Evolutionary conservation across 2,329 filamentous ascomycete species (phyloP).

Genomic region (Fusarium scirpi): DNA sequence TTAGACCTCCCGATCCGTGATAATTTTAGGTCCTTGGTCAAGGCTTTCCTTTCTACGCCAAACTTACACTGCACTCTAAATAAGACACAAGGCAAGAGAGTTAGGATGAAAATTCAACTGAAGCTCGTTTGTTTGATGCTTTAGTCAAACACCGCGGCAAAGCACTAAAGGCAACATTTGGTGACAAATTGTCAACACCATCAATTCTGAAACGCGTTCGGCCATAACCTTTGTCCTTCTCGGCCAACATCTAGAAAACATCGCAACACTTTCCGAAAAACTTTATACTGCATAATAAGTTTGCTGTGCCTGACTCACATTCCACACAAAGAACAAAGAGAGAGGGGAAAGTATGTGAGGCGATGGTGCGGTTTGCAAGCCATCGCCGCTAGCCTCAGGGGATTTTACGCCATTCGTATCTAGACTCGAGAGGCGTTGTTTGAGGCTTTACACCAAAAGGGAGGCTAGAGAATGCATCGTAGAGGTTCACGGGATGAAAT

Average conservation of each 20-base stretch:
- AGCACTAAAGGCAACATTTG: not conserved
- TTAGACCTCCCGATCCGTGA: not conserved
- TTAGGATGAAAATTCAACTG: not conserved
- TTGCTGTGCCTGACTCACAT: slow-evolving; percentile 21
- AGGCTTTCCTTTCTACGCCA: not conserved
- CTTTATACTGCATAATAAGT: not conserved
- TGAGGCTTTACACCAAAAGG: slow-evolving; percentile 28
- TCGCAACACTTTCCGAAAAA: not conserved
- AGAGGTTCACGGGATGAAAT: slow-evolving; percentile 6
- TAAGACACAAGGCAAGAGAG: not conserved
- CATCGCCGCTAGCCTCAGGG: slow-evolving; percentile 45
- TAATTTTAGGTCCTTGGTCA: not conserved
- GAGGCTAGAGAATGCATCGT: slow-evolving; percentile 18
- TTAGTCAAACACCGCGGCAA: slow-evolving; percentile 9
- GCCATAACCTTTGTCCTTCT: not conserved
- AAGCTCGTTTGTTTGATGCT: slow-evolving; percentile 16
- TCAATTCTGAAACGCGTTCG: slow-evolving; percentile 21
- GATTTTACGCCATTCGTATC: slow-evolving; percentile 34
- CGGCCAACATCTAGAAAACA: not conserved
- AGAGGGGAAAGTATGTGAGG: slow-evolving; percentile 17
- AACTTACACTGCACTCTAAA: not conserved
- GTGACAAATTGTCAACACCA: not conserved
- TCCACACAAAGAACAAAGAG: not conserved
- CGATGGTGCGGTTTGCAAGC: slow-evolving; percentile 36
- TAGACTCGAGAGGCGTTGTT: slow-evolving; percentile 34